phyloP scores from a whole-genome alignment of 2,329 filamentous ascomycete species.

The Beauveria bassiana region DNA sequence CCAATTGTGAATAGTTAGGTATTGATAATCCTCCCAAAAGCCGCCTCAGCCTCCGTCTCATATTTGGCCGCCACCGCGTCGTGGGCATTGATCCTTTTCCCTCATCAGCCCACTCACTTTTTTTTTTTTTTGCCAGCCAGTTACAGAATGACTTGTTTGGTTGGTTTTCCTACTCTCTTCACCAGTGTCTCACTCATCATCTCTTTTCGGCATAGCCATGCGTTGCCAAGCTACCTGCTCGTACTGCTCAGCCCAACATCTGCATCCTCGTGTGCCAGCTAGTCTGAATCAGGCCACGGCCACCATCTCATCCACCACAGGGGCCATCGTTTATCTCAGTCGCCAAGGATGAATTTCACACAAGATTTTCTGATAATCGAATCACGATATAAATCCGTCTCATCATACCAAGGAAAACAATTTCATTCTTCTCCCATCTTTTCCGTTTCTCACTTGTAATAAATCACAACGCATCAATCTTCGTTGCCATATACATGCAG shows the following conservation, averaged over 20 bases:
- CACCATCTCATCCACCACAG: neutral
- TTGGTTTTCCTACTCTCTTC: neutral
- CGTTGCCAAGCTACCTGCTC: neutral
- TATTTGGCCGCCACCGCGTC: neutral
- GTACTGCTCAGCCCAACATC: neutral
- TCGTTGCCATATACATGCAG: too few species aligned
- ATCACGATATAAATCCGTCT: too few species aligned
- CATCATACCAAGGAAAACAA: too few species aligned
- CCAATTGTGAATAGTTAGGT: too few species aligned
- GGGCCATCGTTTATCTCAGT: neutral
- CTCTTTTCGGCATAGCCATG: neutral
- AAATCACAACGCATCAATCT: too few species aligned
- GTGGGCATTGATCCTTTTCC: neutral
- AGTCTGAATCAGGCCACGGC: constrained; percentile 1
- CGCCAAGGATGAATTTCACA: neutral
- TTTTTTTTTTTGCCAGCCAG: neutral
- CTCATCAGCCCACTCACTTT: neutral
- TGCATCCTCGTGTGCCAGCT: neutral
- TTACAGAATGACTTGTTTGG: neutral
- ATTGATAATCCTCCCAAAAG: too few species aligned
- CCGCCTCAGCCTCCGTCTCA: neutral
- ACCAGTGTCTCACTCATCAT: neutral
- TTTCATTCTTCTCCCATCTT: too few species aligned
- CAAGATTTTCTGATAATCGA: too few species aligned
- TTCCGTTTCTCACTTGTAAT: too few species aligned